phyloP scores from a whole-genome alignment of 2,329 filamentous ascomycete species.

The Cladosporium phlei region DNA sequence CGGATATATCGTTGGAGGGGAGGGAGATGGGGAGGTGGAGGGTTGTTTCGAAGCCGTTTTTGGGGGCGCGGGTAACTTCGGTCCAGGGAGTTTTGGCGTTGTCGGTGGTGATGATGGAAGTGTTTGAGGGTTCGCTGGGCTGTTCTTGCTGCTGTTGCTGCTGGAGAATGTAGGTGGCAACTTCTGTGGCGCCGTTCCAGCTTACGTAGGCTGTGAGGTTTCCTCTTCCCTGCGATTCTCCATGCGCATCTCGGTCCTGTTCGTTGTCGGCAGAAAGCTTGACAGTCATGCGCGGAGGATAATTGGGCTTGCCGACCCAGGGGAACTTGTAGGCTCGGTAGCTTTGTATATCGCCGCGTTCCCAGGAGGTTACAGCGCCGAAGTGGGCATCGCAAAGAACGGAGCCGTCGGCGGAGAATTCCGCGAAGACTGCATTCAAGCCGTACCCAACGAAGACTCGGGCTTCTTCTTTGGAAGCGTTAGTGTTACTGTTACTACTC shows the following conservation, averaged over 20 bases:
- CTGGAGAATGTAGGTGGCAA: conserved; percentile 21
- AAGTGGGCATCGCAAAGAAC: conserved; percentile 26
- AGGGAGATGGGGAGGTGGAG: too few relatives aligned
- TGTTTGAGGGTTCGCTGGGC: neutral
- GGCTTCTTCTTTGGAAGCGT: conserved; percentile 11
- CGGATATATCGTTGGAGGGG: too few relatives aligned
- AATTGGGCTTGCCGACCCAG: conserved; percentile 23
- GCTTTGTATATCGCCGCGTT: conserved; percentile 25
- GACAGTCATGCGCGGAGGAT: conserved; percentile 15
- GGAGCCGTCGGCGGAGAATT: conserved; percentile 22
- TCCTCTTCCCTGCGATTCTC: too few relatives aligned
- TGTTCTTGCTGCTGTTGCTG: conserved; percentile 4
- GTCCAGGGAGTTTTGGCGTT: too few relatives aligned
- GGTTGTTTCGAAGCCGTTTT: conserved; percentile 23
- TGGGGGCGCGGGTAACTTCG: conserved; percentile 15
- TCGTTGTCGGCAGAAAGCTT: conserved; percentile 10
- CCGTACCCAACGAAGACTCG: conserved; percentile 26
- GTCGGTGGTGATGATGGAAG: too few relatives aligned
- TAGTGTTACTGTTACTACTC: too few relatives aligned
- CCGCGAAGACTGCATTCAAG: conserved; percentile 25
- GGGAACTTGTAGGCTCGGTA: conserved; percentile 26
- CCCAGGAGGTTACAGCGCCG: conserved; percentile 23
- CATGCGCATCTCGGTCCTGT: too few relatives aligned
- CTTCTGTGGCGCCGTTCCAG: conserved; percentile 29
- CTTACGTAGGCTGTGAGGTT: conserved; percentile 23